A percentile compares a stretch with the other conserved stretches of the same genome.
Evolutionary conservation across 1,139 yeast genomes (phyloP).

Genomic region (Suhomyces anneliseae): DNA sequence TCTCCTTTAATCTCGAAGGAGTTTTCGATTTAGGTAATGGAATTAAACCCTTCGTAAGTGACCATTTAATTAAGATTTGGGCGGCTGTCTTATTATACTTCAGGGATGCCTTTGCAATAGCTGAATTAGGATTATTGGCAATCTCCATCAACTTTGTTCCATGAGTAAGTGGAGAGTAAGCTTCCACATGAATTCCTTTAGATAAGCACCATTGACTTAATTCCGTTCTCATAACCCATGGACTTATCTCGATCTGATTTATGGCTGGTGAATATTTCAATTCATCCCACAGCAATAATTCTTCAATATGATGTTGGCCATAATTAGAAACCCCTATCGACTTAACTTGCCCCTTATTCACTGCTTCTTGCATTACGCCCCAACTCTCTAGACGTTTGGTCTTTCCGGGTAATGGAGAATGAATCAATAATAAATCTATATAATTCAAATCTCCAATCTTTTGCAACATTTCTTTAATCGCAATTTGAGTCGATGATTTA

Average conservation of each 20-base stretch:
- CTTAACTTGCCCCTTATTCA: conserved; percentile 53
- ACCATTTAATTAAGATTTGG: conserved; percentile 39
- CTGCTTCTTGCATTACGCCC: conserved; percentile 65
- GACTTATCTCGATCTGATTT: conserved; percentile 71
- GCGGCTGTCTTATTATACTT: conserved; percentile 31
- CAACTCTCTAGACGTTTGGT: conserved; percentile 53
- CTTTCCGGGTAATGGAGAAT: conserved; percentile 60
- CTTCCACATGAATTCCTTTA: conserved; percentile 35
- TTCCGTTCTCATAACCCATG: conserved; percentile 72
- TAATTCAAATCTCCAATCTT: conserved; percentile 32
- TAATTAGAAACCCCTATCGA: conserved; percentile 71
- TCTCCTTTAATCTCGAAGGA: conserved; percentile 27
- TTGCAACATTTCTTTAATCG: conserved; percentile 29
- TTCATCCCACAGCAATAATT: conserved; percentile 53
- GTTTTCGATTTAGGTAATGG: conserved; percentile 40
- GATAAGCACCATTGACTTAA: conserved; percentile 53
- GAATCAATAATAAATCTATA: conserved; percentile 53
- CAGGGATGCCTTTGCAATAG: conserved; percentile 9
- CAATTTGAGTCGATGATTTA: conserved; percentile 21
- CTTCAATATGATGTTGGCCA: conserved; percentile 61
- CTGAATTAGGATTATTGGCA: conserved; percentile 1
- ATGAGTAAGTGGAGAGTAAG: conserved; percentile 43
- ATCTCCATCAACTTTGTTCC: conserved; percentile 26
- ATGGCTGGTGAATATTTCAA: conserved; percentile 56
- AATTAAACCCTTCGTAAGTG: conserved; percentile 43